A percentile compares a stretch with the other conserved stretches of the same genome.
These are phyloP conservation scores for Boletus eberwhitei DNA, from an alignment of 768 basidiomycete genomes.

Conservation along the genomic window DNA sequence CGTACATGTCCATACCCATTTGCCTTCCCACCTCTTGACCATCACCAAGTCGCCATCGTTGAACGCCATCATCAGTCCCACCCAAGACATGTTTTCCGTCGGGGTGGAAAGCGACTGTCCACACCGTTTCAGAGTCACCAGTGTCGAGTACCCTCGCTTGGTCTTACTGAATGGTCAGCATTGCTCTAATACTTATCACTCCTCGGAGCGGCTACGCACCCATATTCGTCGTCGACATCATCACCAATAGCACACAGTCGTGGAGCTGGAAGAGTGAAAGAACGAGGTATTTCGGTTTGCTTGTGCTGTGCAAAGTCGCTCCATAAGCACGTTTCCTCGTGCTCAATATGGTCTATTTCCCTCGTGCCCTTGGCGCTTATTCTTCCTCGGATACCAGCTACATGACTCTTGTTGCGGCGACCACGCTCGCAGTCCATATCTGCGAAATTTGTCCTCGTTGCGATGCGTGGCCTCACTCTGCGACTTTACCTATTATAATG, in stretches of 20 bases:
- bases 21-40: neutral
- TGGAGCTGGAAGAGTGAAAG: neutral
- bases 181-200: neutral
- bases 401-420: too few relatives aligned
- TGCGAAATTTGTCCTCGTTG: too few relatives aligned
- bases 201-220: neutral
- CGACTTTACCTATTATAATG: constrained; percentile 15
- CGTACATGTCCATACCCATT: neutral
- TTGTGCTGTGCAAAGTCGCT: too few relatives aligned
- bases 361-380: too few relatives aligned
- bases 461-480: too few relatives aligned
- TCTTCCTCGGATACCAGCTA: too few relatives aligned
- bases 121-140: rapidly evolving
- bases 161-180: neutral
- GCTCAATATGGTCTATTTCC: too few relatives aligned
- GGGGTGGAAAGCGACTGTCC: neutral
- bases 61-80: neutral
- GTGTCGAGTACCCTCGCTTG: neutral
- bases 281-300: neutral
- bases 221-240: neutral
- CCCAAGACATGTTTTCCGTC: neutral
- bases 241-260: neutral
- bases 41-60: neutral
- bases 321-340: too few relatives aligned
- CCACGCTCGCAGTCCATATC: too few relatives aligned